Conservation (phyloP, 768 basidiomycete species). For the Chlorophyllum brunneum region DNA sequence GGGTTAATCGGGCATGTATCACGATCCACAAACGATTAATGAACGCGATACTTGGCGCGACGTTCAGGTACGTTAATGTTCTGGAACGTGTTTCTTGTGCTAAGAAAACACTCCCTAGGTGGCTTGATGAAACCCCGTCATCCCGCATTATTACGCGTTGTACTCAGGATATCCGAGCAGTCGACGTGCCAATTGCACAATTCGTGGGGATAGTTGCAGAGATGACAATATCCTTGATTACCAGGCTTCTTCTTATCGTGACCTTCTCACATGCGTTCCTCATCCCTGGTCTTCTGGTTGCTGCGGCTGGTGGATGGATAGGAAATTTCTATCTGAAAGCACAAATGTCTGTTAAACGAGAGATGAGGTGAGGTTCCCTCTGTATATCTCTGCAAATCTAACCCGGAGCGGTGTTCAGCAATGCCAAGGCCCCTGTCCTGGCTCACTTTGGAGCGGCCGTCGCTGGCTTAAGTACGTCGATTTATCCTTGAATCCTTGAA, state of each 20-base stretch:
- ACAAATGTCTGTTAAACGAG: constrained; percentile 45
- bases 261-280: constrained; percentile 43
- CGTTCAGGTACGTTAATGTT: constrained; percentile 44
- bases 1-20: constrained; percentile 49
- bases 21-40: constrained; percentile 50
- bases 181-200: constrained; percentile 43
- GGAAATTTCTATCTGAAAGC: constrained; percentile 42
- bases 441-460: constrained; percentile 46
- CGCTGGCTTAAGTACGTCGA: constrained; percentile 44
- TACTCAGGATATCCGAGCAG: constrained; percentile 59
- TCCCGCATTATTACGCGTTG: constrained; percentile 60
- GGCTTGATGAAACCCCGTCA: constrained; percentile 42
- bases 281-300: constrained; percentile 40
- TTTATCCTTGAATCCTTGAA: background rate
- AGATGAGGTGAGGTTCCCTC: constrained; percentile 36
- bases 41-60: constrained; percentile 52
- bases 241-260: constrained; percentile 40
- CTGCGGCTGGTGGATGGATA: constrained; percentile 37
- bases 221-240: constrained; percentile 31
- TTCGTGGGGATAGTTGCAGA: constrained; percentile 25
- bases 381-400: constrained; percentile 22
- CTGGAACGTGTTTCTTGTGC: too few relatives aligned
- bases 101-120: constrained; percentile 37
- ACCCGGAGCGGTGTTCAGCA: constrained; percentile 14
- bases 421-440: constrained; percentile 34